phyloP scores from a whole-genome alignment of 1,284 basidiomycete species.

The Austroboletus niveus region DNA sequence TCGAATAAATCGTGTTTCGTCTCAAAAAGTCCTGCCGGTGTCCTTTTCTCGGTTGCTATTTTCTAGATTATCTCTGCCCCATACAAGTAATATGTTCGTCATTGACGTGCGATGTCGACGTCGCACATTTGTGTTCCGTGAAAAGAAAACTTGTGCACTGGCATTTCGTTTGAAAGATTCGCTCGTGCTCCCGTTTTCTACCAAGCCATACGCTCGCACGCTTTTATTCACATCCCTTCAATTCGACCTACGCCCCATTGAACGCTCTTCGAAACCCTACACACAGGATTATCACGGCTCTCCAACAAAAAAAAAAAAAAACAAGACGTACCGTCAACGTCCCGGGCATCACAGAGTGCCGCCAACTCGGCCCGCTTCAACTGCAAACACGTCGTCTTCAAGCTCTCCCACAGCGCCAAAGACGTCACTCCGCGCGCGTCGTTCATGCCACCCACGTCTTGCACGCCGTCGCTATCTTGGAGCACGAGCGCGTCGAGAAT shows the following conservation, averaged over 20 bases:
- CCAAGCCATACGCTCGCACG: too few relatives aligned
- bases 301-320: background rate
- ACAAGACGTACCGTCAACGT: conserved; percentile 61
- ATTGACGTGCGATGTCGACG: too few relatives aligned
- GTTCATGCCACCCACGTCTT: conserved; percentile 44
- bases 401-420: conserved; percentile 78
- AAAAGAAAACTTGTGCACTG: too few relatives aligned
- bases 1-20: too few relatives aligned
- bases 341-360: conserved; percentile 63
- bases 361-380: conserved; percentile 73
- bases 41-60: too few relatives aligned
- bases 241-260: background rate
- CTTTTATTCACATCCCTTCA: too few relatives aligned
- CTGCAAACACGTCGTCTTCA: conserved; percentile 78
- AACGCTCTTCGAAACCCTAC: background rate
- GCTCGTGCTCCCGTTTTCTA: too few relatives aligned
- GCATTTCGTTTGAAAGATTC: too few relatives aligned
- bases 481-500: conserved; percentile 83
- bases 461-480: conserved; percentile 77
- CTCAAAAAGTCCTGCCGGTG: too few relatives aligned
- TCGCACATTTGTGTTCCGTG: too few relatives aligned
- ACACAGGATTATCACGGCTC: background rate
- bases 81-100: too few relatives aligned
- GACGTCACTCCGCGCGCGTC: conserved; percentile 72
- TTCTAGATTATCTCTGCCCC: too few relatives aligned